Percentiles rank a stretch among this genome's conserved stretches.
These are phyloP conservation scores for Amanita jacksonii DNA, from an alignment of 768 basidiomycete genomes.

Conservation along the genomic window DNA sequence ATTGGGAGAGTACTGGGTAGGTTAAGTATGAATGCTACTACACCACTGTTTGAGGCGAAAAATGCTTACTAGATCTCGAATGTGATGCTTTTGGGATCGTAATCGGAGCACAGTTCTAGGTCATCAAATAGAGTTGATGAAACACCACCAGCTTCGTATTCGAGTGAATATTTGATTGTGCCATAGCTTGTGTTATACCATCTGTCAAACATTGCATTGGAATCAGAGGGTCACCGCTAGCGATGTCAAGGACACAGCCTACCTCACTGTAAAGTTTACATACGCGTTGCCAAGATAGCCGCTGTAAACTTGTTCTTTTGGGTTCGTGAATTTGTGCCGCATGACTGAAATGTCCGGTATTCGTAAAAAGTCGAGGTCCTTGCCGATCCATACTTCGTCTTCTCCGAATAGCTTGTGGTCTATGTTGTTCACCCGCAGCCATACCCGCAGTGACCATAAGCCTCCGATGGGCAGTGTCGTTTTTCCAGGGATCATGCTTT, in stretches of 20 bases:
- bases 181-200: constrained; percentile 37
- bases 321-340: constrained; percentile 30
- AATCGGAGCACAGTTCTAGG: constrained; percentile 40
- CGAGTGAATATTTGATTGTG: constrained; percentile 46
- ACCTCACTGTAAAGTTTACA: constrained; percentile 50
- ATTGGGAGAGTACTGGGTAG: constrained; percentile 41
- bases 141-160: constrained; percentile 57
- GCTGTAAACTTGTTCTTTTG: constrained; percentile 43
- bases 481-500: constrained; percentile 53
- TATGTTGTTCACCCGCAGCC: constrained; percentile 47
- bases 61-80: constrained; percentile 54
- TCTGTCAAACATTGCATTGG: constrained; percentile 20
- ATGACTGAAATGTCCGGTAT: constrained; percentile 52
- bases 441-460: constrained; percentile 50
- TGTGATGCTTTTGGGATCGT: constrained; percentile 40
- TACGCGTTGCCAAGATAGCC: constrained; percentile 45
- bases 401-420: constrained; percentile 58
- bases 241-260: constrained; percentile 9
- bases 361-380: constrained; percentile 52
- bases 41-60: not conserved
- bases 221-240: not conserved
- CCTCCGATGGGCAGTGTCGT: constrained; percentile 41
- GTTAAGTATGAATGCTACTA: not conserved
- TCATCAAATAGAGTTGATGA: constrained; percentile 47
- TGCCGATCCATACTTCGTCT: constrained; percentile 58